These are phyloP conservation scores for Lipomyces japonicus DNA, from an alignment of 805 yeast genomes.

Conservation along the genomic window DNA sequence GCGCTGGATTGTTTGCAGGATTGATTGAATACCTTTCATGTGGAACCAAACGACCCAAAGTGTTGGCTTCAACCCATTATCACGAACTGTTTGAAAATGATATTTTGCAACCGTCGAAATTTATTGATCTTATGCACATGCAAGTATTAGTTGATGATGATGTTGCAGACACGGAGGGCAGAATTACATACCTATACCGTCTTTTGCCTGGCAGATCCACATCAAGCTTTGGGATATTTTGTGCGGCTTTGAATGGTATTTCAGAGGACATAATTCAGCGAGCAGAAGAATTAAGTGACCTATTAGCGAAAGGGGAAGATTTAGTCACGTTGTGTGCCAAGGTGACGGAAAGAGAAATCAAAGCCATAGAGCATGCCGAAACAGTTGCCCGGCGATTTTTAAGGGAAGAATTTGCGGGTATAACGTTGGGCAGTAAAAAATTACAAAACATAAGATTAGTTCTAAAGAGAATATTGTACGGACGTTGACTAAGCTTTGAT, in stretches of 20 bases:
- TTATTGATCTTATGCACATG: slow-evolving; percentile 40
- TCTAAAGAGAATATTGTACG: background rate
- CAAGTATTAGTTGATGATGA: slow-evolving; percentile 33
- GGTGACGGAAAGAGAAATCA: slow-evolving; percentile 28
- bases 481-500: background rate
- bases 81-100: slow-evolving; percentile 33
- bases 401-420: slow-evolving; percentile 26
- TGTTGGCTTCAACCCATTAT: slow-evolving; percentile 45
- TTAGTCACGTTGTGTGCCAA: slow-evolving; percentile 26
- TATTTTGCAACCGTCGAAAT: slow-evolving; percentile 12
- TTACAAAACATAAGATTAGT: slow-evolving; percentile 14
- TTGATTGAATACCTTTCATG: slow-evolving; percentile 34
- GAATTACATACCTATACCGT: slow-evolving; percentile 15
- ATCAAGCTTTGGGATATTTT: slow-evolving; percentile 32
- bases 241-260: slow-evolving; percentile 44
- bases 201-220: slow-evolving; percentile 16
- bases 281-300: slow-evolving; percentile 35
- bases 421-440: background rate
- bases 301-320: slow-evolving; percentile 29
- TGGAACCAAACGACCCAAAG: slow-evolving; percentile 29
- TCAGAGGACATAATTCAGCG: slow-evolving; percentile 35
- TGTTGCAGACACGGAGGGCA: slow-evolving; percentile 12
- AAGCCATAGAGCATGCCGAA: slow-evolving; percentile 24
- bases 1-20: slow-evolving; percentile 46
- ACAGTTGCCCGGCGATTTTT: slow-evolving; percentile 36